Conservation (phyloP, 2,329 filamentous ascomycete species). For the Colletotrichum spinosum region DNA sequence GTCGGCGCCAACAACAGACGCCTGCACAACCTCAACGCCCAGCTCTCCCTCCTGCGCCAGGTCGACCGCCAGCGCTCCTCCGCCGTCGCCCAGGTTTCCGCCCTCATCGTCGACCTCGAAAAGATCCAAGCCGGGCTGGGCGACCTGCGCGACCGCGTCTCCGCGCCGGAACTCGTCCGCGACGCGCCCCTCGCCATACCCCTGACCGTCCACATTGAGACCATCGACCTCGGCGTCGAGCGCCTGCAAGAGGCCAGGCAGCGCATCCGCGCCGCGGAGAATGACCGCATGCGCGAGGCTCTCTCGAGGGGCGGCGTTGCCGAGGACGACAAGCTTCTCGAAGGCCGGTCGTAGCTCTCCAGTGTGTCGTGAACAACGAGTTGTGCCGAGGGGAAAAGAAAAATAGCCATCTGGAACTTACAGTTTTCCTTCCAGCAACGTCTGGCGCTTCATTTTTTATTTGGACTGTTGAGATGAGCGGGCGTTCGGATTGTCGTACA, state of each 20-base stretch:
- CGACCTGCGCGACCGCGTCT: slow-evolving; percentile 78
- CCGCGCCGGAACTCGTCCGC: slow-evolving; percentile 70
- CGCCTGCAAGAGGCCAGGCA: slow-evolving; percentile 74
- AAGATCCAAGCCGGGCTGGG: slow-evolving; percentile 78
- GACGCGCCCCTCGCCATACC: slow-evolving; percentile 65
- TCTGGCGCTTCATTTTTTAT: too few species aligned
- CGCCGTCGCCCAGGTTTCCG: slow-evolving; percentile 76
- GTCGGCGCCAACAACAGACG: slow-evolving; percentile 75
- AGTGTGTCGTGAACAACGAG: background rate
- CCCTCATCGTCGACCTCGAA: slow-evolving; percentile 78
- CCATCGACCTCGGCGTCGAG: slow-evolving; percentile 79
- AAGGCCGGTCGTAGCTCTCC: slow-evolving; percentile 40
- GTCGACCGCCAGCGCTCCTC: slow-evolving; percentile 74
- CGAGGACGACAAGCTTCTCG: slow-evolving; percentile 56
- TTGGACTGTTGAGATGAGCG: slow-evolving; percentile 22
- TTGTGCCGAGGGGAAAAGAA: background rate
- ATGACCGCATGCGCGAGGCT: slow-evolving; percentile 66
- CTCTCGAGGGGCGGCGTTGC: slow-evolving; percentile 58
- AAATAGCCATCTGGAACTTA: too few species aligned
- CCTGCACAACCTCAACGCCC: slow-evolving; percentile 70
- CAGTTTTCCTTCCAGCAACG: too few species aligned
- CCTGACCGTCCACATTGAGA: slow-evolving; percentile 79
- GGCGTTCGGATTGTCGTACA: slow-evolving; percentile 17
- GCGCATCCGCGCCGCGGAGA: slow-evolving; percentile 68
- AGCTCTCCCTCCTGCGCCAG: slow-evolving; percentile 72